A percentile compares a stretch with the other conserved stretches of the same genome.
Evolutionary conservation across 106 monocot genomes (phyloP).

Genomic region (Iris macrosiphon): DNA sequence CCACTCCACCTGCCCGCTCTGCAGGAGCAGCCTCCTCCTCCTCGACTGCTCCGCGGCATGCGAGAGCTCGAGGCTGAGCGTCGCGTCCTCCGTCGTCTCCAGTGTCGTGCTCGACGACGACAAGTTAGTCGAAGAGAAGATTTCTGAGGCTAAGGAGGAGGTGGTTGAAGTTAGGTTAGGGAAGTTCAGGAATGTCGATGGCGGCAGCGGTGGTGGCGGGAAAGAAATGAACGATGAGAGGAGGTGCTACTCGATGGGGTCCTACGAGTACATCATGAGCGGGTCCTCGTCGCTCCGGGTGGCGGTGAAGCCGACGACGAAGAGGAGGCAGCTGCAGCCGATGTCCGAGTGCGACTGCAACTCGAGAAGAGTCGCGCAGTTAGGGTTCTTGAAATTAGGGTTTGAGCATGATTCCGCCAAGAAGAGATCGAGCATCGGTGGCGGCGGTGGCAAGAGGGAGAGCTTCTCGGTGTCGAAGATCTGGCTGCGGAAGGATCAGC

Average conservation of each 20-base stretch:
- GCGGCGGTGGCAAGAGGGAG: constrained; percentile 21
- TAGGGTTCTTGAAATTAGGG: constrained; percentile 7
- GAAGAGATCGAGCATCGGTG: background rate
- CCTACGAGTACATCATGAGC: constrained; percentile 74
- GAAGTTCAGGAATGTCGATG: constrained; percentile 26
- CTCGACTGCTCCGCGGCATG: background rate
- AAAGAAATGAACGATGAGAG: constrained; percentile 35
- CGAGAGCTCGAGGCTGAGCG: no score
- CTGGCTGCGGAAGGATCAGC: constrained; percentile 31
- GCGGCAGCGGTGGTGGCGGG: background rate
- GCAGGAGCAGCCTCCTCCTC: constrained; percentile 10
- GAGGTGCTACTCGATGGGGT: constrained; percentile 82
- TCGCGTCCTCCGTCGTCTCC: no score
- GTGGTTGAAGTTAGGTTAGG: constrained; percentile 51
- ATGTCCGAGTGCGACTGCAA: constrained; percentile 52
- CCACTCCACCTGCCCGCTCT: constrained; percentile 19
- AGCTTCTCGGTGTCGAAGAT: constrained; percentile 61
- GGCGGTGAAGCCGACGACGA: constrained; percentile 49
- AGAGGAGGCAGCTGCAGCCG: constrained; percentile 25
- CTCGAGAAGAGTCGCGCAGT: constrained; percentile 32
- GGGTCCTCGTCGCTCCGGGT: constrained; percentile 48
- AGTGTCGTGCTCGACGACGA: no score
- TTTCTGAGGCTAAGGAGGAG: background rate
- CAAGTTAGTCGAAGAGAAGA: no score
- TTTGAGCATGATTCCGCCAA: background rate